These are phyloP conservation scores for Cornus kousa DNA, from an alignment of 148 eudicot species.

Conservation along the genomic window DNA sequence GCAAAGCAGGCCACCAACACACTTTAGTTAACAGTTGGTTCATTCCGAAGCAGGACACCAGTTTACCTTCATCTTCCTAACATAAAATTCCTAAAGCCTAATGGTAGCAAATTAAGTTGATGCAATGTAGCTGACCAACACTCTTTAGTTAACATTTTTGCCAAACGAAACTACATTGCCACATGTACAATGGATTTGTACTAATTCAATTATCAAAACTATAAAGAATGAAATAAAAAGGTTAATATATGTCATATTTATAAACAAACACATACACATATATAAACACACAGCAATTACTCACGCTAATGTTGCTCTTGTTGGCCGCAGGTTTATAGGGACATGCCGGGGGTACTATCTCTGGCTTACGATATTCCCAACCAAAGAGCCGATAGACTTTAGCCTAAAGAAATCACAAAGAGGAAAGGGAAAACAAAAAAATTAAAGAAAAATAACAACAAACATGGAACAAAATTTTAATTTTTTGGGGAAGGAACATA, in stretches of 20 bases:
- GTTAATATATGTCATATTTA: neutral
- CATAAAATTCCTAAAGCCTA: neutral
- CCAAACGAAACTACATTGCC: neutral
- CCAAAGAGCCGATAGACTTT: slow-evolving; percentile 66
- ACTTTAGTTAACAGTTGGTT: neutral
- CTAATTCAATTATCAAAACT: neutral
- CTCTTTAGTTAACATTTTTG: neutral
- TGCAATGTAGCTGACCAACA: neutral
- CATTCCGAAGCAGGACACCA: neutral
- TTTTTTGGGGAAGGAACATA: too few species aligned
- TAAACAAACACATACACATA: neutral
- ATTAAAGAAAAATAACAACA: too few species aligned
- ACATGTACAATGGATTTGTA: neutral
- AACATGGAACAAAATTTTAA: too few species aligned
- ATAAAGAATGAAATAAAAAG: neutral
- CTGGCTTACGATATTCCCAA: slow-evolving; percentile 82
- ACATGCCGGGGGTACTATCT: slow-evolving; percentile 73
- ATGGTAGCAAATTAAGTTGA: neutral
- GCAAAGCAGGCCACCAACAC: too few species aligned
- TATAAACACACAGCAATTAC: slow-evolving; percentile 5
- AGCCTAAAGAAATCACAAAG: slow-evolving; percentile 28
- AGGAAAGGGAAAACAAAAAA: too few species aligned
- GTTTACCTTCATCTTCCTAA: slow-evolving; percentile 1
- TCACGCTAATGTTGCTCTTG: slow-evolving; percentile 40
- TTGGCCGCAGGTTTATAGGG: slow-evolving; percentile 60